These are phyloP conservation scores for Sporothrix mexicana DNA, from an alignment of 2,329 filamentous ascomycete species.

Conservation along the genomic window DNA sequence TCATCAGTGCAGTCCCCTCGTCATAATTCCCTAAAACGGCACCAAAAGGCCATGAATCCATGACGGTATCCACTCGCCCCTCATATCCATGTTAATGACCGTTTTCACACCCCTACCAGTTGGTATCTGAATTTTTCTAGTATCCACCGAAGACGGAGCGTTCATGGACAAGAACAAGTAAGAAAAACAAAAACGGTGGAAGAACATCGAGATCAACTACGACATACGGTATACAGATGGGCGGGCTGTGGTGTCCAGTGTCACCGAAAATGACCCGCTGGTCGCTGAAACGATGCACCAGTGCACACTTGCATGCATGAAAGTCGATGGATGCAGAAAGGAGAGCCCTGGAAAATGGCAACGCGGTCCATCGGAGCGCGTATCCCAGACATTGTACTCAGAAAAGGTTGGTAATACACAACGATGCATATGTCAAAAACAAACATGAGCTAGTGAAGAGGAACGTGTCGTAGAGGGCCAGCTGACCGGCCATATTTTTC, in stretches of 20 bases:
- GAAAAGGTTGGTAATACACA: neutral
- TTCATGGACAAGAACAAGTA: neutral
- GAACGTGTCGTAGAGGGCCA: neutral
- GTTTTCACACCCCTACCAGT: slow-evolving; percentile 3
- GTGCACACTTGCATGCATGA: neutral
- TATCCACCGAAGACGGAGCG: slow-evolving; percentile 8
- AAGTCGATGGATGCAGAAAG: neutral
- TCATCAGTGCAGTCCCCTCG: neutral
- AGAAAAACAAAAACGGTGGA: neutral
- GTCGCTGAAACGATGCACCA: neutral
- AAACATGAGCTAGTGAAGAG: neutral
- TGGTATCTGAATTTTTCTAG: neutral
- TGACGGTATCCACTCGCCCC: slow-evolving; percentile 3
- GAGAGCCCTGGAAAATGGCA: neutral
- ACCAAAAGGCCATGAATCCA: neutral
- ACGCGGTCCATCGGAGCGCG: slow-evolving; percentile 18
- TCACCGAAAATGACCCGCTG: neutral
- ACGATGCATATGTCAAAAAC: neutral
- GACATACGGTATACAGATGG: no score
- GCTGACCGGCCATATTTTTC: neutral
- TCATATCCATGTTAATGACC: slow-evolving; percentile 17
- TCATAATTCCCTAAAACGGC: neutral
- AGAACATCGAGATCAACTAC: slow-evolving; percentile 9
- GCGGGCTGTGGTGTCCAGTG: neutral
- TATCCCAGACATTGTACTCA: neutral